Evolutionary conservation across 352 stramenopile species (phyloP).

Genomic region (Elongisporangium undulatum): DNA sequence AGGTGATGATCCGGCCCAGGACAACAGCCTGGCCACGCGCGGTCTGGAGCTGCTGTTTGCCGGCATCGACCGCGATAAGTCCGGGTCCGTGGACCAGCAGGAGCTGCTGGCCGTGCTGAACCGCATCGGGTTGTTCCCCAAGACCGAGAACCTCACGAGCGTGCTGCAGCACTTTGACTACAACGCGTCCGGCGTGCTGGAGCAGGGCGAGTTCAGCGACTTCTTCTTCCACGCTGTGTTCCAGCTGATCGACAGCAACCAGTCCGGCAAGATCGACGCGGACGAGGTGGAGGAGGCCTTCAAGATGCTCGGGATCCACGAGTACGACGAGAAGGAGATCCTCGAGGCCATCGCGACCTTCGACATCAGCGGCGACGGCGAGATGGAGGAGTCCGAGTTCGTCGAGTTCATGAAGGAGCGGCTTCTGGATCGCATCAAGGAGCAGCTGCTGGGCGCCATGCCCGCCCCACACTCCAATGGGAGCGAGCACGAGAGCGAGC

Average conservation of each 20-base stretch:
- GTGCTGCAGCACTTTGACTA: slow-evolving; percentile 54
- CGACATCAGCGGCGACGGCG: slow-evolving; percentile 69
- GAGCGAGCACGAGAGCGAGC: slow-evolving; percentile 6
- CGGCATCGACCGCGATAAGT: slow-evolving; percentile 61
- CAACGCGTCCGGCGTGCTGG: slow-evolving; percentile 38
- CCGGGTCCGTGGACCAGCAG: slow-evolving; percentile 40
- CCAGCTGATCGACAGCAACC: slow-evolving; percentile 66
- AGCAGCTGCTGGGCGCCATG: slow-evolving; percentile 22
- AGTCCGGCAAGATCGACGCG: slow-evolving; percentile 72
- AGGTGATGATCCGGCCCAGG: slow-evolving; percentile 9
- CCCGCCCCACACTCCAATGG: no score
- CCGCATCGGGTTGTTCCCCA: slow-evolving; percentile 59
- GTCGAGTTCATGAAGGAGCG: slow-evolving; percentile 73
- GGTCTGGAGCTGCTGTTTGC: slow-evolving; percentile 60
- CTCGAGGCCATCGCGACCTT: slow-evolving; percentile 55
- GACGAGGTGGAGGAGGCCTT: slow-evolving; percentile 72
- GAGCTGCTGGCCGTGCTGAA: slow-evolving; percentile 65
- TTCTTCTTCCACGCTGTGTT: slow-evolving; percentile 79
- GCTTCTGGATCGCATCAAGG: slow-evolving; percentile 56
- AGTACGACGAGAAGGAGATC: slow-evolving; percentile 66
- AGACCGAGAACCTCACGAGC: slow-evolving; percentile 32
- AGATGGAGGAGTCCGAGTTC: slow-evolving; percentile 83
- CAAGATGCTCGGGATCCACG: slow-evolving; percentile 55
- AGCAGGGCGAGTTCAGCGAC: slow-evolving; percentile 53
- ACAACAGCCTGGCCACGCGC: slow-evolving; percentile 48